Base-by-base conservation (phyloP, 2,329 filamentous ascomycete genomes). In the Metarhizium guizhouense region DNA sequence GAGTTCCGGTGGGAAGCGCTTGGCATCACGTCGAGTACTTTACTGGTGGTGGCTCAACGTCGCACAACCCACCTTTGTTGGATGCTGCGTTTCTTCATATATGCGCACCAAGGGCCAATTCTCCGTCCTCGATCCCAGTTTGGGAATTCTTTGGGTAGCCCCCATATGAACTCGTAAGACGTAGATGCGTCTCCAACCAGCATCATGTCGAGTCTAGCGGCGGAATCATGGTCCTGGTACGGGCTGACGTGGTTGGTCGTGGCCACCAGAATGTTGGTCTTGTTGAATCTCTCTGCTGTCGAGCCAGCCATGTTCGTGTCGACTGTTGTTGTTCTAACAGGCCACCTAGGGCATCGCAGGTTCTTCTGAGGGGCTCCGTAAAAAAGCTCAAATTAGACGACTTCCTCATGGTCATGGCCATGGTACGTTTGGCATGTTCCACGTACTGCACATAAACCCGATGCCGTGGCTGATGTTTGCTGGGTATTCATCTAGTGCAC, bases 381-480 rank as follows among this genome's bases (percentile, higher is more conserved):
- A 74, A 67, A 55, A 74, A 75, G 54, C 70, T 83, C 42, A 79
- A 83, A 60, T 29, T 67, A 2, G 81, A 85, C 57, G 82, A 85
- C 64, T 78, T 71, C 59, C 61, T 84, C 10, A 34, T 34, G 32
- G 32, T 80, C 2, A 66, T 79, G 40, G 76, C 77, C 4, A 71
- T 80, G 60, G 67, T 82, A 59, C 3, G 32, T 42, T 42, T 42
- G 6, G 25, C 40, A 13, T 72, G 77, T 47, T 47, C 43, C n/a
- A 10, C 40, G 10, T 18, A 18, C 6, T 20, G 18, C 6, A 25
- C n/a, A 25, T 16, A 0, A 25, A 0, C 42, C 6, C 5, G 6
- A 14, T 34, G 18, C 25, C 5, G 7, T 42, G 36, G 50, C 51
- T 53, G 30, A 53, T 38, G 25, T 16, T 13, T 16, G 10, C n/a